A percentile compares a stretch with the other conserved stretches of the same genome.
Evolutionary conservation across 1,284 basidiomycete genomes (phyloP).

Genomic region (Pseudomicrostroma phylloplanum): DNA sequence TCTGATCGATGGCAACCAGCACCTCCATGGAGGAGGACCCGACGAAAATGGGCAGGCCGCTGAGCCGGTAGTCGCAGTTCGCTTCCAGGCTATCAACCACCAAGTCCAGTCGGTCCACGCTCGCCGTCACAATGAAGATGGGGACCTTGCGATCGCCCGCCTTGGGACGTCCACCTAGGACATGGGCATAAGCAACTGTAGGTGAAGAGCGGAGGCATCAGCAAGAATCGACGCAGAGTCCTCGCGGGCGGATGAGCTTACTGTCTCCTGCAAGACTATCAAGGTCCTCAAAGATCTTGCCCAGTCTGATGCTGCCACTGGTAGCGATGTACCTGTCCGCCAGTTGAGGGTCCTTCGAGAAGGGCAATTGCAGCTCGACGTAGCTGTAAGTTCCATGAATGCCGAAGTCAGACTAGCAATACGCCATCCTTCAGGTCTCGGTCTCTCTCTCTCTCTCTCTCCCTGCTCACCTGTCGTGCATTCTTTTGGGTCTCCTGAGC

Average conservation of each 20-base stretch:
- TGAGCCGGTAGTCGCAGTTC: slow-evolving; percentile 34
- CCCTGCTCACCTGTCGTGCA: slow-evolving; percentile 30
- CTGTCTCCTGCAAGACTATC: slow-evolving; percentile 46
- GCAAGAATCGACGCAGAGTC: neutral
- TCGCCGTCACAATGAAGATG: slow-evolving; percentile 52
- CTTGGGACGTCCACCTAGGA: slow-evolving; percentile 44
- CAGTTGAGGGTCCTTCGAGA: slow-evolving; percentile 40
- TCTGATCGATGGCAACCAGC: slow-evolving; percentile 48
- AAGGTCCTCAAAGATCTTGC: slow-evolving; percentile 52
- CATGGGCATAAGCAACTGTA: slow-evolving; percentile 47
- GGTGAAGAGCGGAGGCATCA: neutral
- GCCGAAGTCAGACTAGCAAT: too few relatives aligned
- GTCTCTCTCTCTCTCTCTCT: too few relatives aligned
- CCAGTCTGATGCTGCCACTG: slow-evolving; percentile 45
- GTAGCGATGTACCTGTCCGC: slow-evolving; percentile 51
- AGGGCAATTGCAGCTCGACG: slow-evolving; percentile 46
- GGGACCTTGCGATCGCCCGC: slow-evolving; percentile 34
- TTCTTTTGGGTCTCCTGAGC: slow-evolving; percentile 33
- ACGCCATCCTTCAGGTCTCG: too few relatives aligned
- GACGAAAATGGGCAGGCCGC: slow-evolving; percentile 33
- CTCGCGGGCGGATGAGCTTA: neutral
- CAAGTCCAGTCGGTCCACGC: slow-evolving; percentile 49
- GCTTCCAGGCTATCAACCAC: slow-evolving; percentile 24
- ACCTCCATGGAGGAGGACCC: slow-evolving; percentile 51
- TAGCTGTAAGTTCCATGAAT: slow-evolving; percentile 19